A percentile compares a stretch with the other conserved stretches of the same genome.
Evolutionary conservation across 1,284 basidiomycete species (phyloP).

Genomic region (Irpex sp.): DNA sequence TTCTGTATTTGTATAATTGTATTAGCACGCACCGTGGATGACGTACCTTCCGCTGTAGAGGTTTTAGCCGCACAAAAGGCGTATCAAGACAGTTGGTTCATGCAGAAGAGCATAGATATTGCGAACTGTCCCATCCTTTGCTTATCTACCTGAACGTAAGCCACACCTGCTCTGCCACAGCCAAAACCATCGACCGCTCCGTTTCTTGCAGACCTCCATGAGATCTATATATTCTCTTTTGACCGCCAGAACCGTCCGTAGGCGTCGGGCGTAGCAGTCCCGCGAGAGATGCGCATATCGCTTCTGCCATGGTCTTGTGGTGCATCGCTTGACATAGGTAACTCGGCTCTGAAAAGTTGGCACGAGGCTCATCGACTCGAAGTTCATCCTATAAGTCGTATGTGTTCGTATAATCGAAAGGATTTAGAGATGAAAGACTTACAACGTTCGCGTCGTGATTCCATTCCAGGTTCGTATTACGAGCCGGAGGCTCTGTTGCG

Average conservation of each 20-base stretch:
- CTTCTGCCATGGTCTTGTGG: not conserved
- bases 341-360: not conserved
- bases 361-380: not conserved
- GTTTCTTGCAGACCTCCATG: not conserved
- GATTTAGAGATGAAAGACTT: not conserved
- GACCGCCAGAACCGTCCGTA: not conserved
- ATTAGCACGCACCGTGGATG: not conserved
- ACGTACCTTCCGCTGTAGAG: not conserved
- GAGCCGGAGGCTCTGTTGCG: not conserved
- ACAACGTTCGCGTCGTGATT: not conserved
- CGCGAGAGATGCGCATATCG: not conserved
- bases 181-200: not conserved
- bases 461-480: not conserved
- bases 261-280: not conserved
- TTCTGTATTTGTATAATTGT: not conserved
- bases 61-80: too few species aligned
- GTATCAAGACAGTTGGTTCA: too few species aligned
- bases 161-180: not conserved
- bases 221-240: not conserved
- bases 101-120: not conserved
- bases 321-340: not conserved
- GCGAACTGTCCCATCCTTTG: not conserved
- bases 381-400: not conserved
- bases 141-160: not conserved
- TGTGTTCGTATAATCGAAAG: not conserved